Percentiles rank a stretch among this genome's conserved stretches.
Evolutionary conservation across 352 stramenopile species (phyloP).

Genomic region (Phytophthora meadii): DNA sequence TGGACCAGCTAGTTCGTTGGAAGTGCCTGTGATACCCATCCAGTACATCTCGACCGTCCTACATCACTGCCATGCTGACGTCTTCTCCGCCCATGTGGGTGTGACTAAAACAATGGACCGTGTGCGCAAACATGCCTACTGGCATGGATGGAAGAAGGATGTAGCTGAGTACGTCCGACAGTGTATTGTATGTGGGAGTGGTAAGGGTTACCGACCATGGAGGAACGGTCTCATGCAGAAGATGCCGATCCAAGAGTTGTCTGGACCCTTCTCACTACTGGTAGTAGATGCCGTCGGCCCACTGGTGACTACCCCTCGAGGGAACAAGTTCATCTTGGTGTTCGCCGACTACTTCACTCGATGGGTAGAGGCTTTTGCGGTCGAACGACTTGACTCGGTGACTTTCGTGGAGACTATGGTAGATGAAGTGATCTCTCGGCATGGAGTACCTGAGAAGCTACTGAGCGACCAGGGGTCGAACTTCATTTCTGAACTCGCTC

Average conservation of each 20-base stretch:
- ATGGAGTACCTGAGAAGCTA: too few species aligned
- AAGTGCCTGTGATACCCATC: not conserved
- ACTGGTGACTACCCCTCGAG: not conserved
- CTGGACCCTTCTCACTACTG: slow-evolving; percentile 13
- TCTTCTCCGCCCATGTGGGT: too few species aligned
- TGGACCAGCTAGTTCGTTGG: not conserved
- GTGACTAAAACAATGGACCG: slow-evolving; percentile 2
- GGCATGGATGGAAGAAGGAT: not conserved
- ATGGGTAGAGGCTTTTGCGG: too few species aligned
- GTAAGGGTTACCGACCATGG: slow-evolving; percentile 7
- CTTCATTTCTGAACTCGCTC: not conserved
- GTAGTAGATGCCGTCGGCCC: slow-evolving; percentile 7
- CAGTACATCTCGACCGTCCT: not conserved
- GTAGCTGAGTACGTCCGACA: not conserved
- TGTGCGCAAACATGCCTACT: slow-evolving; percentile 11
- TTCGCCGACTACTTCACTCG: too few species aligned
- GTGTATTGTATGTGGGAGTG: not conserved
- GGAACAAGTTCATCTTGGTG: too few species aligned
- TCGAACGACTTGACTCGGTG: too few species aligned
- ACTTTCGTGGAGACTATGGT: too few species aligned
- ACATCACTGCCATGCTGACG: not conserved
- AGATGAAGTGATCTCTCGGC: too few species aligned
- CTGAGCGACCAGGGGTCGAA: too few species aligned
- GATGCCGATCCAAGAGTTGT: slow-evolving; percentile 6
- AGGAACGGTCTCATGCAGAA: slow-evolving; percentile 6